Conservation (phyloP, 1,284 basidiomycete genomes). For the Apiotrichum gracile region DNA sequence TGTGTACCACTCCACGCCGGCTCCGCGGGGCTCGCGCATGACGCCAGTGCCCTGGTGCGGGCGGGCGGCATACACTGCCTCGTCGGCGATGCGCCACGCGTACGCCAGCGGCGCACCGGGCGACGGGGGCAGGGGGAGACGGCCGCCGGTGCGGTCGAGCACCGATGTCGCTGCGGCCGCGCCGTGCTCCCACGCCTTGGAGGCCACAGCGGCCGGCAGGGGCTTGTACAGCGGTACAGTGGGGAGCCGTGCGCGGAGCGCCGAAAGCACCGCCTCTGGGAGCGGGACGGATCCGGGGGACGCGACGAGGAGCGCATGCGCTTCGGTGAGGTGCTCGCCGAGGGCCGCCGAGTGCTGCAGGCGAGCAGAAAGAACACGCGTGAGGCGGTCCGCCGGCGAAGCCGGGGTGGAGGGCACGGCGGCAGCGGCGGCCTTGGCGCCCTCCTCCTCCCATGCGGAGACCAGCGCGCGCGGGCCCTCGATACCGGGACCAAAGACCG, state of each 20-base stretch:
- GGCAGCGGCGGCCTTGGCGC: background rate
- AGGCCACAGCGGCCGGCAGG: background rate
- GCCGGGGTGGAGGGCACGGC: background rate
- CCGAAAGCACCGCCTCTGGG: conserved; percentile 14
- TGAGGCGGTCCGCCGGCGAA: conserved; percentile 2
- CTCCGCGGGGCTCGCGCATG: conserved; percentile 36
- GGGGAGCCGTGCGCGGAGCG: conserved; percentile 2
- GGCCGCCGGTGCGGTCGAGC: conserved; percentile 10
- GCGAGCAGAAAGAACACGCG: conserved; percentile 18
- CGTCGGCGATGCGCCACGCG: conserved; percentile 38
- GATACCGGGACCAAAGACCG: conserved; percentile 30
- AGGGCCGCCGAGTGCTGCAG: conserved; percentile 28
- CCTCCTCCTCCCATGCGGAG: conserved; percentile 9
- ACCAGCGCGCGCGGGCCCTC: conserved; percentile 28
- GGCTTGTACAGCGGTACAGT: conserved; percentile 8
- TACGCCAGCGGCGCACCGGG: conserved; percentile 33
- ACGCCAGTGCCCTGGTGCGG: conserved; percentile 19
- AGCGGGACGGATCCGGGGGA: conserved; percentile 27
- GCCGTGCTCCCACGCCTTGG: conserved; percentile 1
- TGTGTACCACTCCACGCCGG: conserved; percentile 41
- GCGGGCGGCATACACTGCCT: conserved; percentile 21
- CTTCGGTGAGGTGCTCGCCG: conserved; percentile 41
- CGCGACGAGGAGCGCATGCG: conserved; percentile 35
- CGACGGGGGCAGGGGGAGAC: conserved; percentile 25
- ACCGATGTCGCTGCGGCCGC: background rate